Evolutionary conservation across 2,329 filamentous ascomycete species (phyloP).

Genomic region (Cadophora malorum): DNA sequence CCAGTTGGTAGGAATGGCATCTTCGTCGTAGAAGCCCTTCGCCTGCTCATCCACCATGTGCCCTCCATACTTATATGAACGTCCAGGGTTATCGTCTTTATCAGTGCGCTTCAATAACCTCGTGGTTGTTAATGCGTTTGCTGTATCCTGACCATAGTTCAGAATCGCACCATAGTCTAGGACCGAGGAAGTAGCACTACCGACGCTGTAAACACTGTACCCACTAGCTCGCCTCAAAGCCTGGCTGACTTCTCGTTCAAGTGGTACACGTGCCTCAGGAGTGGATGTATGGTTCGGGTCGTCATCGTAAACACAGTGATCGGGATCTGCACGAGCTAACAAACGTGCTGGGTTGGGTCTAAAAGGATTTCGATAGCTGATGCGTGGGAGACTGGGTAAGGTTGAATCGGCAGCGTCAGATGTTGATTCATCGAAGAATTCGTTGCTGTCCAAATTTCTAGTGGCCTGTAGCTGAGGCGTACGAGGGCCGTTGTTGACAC

Average conservation of each 20-base stretch:
- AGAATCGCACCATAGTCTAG: constrained; percentile 26
- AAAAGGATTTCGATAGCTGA: constrained; percentile 24
- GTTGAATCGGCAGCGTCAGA: constrained; percentile 24
- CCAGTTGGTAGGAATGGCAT: constrained; percentile 36
- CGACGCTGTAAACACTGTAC: constrained; percentile 38
- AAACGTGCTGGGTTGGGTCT: constrained; percentile 6
- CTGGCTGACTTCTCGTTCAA: constrained; percentile 43
- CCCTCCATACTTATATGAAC: background rate
- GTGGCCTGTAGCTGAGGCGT: background rate
- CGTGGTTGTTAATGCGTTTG: background rate
- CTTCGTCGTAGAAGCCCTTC: constrained; percentile 37
- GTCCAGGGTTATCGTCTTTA: background rate
- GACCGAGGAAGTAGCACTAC: constrained; percentile 34
- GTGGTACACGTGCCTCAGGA: constrained; percentile 28
- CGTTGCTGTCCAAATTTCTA: constrained; percentile 1
- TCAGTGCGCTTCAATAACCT: background rate
- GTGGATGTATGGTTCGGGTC: background rate
- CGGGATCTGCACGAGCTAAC: constrained; percentile 1
- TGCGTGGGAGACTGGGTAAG: constrained; percentile 24
- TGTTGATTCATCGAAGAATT: constrained; percentile 7
- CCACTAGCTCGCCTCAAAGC: constrained; percentile 41
- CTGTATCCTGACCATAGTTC: background rate
- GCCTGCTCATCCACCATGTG: constrained; percentile 15
- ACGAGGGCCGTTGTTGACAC: background rate
- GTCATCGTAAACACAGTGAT: constrained; percentile 22